phyloP scores from a whole-genome alignment of 1,284 basidiomycete genomes.

The Calocybe gambosa region DNA sequence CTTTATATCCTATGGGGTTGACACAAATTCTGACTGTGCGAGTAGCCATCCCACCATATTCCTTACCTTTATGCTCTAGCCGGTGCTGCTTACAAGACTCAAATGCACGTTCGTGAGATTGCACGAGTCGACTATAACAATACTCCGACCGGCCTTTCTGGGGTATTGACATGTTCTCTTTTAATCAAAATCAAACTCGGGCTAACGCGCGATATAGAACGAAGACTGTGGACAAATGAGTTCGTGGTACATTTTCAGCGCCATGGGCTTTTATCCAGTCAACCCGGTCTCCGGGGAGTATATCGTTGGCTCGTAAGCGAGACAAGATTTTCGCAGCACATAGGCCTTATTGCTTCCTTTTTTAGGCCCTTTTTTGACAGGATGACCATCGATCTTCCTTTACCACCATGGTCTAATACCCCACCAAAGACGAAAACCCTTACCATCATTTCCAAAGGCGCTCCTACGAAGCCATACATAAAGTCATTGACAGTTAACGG shows the following conservation, averaged over 20 bases:
- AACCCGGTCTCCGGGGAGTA: conserved; percentile 73
- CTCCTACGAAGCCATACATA: conserved; percentile 52
- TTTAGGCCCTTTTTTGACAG: conserved; percentile 63
- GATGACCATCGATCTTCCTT: conserved; percentile 51
- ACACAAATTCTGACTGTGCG: background rate
- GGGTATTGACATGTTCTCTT: conserved; percentile 34
- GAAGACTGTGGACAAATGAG: conserved; percentile 90
- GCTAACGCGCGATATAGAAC: conserved; percentile 41
- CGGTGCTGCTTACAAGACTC: conserved; percentile 62
- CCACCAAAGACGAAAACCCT: conserved; percentile 26
- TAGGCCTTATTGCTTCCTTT: background rate
- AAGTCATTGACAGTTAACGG: conserved; percentile 53
- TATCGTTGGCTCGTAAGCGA: conserved; percentile 59
- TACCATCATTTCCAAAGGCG: conserved; percentile 48
- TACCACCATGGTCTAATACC: conserved; percentile 7
- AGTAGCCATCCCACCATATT: conserved; percentile 73
- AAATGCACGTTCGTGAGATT: conserved; percentile 65
- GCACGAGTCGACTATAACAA: conserved; percentile 62
- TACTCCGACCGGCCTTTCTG: conserved; percentile 59
- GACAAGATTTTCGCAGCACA: conserved; percentile 15
- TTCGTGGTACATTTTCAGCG: conserved; percentile 80
- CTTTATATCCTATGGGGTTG: background rate
- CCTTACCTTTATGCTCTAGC: conserved; percentile 77
- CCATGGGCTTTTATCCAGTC: conserved; percentile 84
- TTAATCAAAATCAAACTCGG: background rate